Evolutionary conservation across 73 alveolate genomes (phyloP), one percentile per base, ranked within the genome.

Genomic region (Vitrella brassicaformis): DNA sequence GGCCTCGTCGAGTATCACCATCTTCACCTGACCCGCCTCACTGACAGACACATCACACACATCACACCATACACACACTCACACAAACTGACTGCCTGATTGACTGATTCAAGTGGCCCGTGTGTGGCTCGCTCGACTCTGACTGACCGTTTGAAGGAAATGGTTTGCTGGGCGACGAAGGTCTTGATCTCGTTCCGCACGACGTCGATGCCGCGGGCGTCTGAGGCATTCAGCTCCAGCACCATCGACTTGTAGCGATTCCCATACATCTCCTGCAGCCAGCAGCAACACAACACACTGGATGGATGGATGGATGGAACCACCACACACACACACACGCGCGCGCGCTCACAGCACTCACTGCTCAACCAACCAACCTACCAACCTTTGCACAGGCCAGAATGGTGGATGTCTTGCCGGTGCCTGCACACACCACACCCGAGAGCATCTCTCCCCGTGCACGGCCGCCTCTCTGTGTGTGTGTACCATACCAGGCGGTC

Each of bases 151-250:
- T 14, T 39, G 56, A 8, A 14, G 56, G 14, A 39, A 39, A 39
- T 14, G 14, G 56, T 14, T 80, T 1, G 75, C 89, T 47, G 92
- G 88, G 64, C 73, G 28, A 96, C 95, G 64, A 95, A 92, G 75
- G 91, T 93, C 86, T 95, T 95, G 66, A 97, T 95, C 83, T 97
- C 95, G 71, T 95, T 98, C 76, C 99, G 95, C 56, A 97, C 98
- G 28, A 96, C 96, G 27, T 88, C 92, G 71, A 97, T 97, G 64
- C 99, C 99, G 76, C 99, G 90, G 66, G 96, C 99, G 83, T 97
- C 99, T 0, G 99, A 94, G 14, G 99, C 99, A 85, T 97, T 97
- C 68, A 97, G 80, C 89, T 97, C 99, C 66, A 94, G 78, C 31
- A 96, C 94, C 90, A 98, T 92, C 76, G 89, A 86, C 85, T 92